Conservation (phyloP, 2,329 filamentous ascomycete genomes). For the Zymoseptoria tritici region DNA sequence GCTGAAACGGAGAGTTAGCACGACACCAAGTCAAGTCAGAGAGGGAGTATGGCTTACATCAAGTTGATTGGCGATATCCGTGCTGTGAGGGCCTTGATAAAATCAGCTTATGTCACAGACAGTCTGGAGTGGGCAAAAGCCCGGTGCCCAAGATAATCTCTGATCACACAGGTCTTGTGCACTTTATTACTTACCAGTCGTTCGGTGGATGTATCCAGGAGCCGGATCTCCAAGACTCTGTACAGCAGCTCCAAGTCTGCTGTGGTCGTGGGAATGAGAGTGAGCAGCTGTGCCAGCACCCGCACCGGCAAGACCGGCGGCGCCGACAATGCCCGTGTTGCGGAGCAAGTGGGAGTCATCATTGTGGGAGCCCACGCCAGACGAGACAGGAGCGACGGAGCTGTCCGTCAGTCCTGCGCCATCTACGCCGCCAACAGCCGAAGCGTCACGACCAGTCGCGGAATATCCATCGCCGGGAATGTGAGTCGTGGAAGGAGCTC, state of each 20-base stretch:
- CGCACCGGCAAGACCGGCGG: slow-evolving; percentile 1
- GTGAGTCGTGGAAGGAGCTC: slow-evolving; percentile 3
- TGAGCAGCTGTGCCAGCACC: slow-evolving; percentile 3
- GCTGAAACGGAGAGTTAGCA: not conserved
- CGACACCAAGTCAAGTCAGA: not conserved
- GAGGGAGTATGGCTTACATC: slow-evolving; percentile 22
- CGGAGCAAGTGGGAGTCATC: not conserved
- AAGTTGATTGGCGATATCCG: slow-evolving; percentile 20
- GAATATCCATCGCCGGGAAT: not conserved
- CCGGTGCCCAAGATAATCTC: too few species aligned
- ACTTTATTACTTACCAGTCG: slow-evolving; percentile 1
- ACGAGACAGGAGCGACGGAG: not conserved
- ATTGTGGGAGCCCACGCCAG: not conserved
- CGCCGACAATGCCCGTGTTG: slow-evolving; percentile 1
- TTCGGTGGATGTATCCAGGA: slow-evolving; percentile 14
- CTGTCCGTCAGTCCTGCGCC: not conserved
- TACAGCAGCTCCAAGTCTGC: not conserved
- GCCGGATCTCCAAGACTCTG: not conserved
- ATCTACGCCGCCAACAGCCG: not conserved
- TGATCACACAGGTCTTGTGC: too few species aligned
- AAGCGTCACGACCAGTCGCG: slow-evolving; percentile 1
- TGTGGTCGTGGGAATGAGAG: not conserved
- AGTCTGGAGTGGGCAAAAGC: too few species aligned
- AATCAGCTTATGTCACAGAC: too few species aligned
- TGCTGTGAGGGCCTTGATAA: slow-evolving; percentile 17